Evolutionary conservation across 306 rosid genomes (phyloP).

Genomic region (Malus sylvestris): DNA sequence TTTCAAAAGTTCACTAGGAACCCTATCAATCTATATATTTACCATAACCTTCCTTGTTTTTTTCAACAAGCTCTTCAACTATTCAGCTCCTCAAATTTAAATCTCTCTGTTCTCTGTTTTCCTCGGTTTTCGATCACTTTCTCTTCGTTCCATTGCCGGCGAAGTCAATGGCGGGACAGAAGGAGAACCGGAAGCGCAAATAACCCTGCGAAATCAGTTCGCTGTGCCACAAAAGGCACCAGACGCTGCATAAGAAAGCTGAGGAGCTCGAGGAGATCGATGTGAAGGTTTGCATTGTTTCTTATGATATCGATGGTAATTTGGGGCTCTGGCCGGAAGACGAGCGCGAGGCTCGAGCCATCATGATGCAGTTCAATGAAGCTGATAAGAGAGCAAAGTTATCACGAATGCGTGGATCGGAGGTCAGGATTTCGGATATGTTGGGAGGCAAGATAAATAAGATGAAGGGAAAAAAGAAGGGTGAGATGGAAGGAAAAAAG

Average conservation of each 20-base stretch:
- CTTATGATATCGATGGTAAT: background rate
- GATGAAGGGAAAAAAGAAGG: too few species aligned
- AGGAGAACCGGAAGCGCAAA: background rate
- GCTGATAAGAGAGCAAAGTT: background rate
- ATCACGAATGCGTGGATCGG: background rate
- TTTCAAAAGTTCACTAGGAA: background rate
- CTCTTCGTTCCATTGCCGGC: background rate
- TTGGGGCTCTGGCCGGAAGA: background rate
- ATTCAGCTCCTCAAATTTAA: background rate
- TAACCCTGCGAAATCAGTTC: background rate
- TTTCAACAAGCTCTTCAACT: background rate
- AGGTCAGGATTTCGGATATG: background rate
- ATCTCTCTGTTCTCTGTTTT: background rate
- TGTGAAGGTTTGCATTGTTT: background rate
- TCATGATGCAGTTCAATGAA: conserved; percentile 4
- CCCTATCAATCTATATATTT: background rate
- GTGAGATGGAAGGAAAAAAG: background rate
- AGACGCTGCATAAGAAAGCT: background rate
- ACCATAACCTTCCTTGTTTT: background rate
- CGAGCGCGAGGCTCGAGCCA: background rate
- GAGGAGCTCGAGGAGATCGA: background rate
- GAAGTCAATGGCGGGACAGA: background rate
- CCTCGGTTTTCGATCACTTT: background rate
- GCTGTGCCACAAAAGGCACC: background rate
- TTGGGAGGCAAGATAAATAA: background rate